Evolutionary conservation across 2,329 filamentous ascomycete genomes (phyloP), one percentile per base, ranked within the genome.

Genomic region (Penicillium sp.): DNA sequence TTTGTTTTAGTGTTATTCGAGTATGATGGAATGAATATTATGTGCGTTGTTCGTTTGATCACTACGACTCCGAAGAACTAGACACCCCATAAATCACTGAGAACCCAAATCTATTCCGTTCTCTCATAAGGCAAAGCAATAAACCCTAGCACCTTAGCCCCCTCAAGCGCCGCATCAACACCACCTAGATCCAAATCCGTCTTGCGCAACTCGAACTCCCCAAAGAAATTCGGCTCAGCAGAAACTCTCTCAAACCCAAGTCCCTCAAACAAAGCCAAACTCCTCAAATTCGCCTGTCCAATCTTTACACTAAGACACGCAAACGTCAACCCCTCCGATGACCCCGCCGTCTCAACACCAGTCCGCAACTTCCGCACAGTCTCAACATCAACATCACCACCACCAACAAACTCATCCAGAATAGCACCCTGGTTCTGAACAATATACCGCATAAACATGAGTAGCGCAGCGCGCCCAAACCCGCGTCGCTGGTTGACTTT

Each of bases 361-460:
- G 51, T 45, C 36, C 35, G 21, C 53, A 70, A 65, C 33, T 61
- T 58, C 43, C 57, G 47, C 35, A 62, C 55, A 19, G 45, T 52
- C 55, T 51, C 63, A 55, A 25, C 33, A 50, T 50, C 63, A 21
- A 39, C 45, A 42, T 25, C 55, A 58, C 55, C 64, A 43, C 59
- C 61, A 15, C 19, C 43, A 44, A 63, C 60, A 55, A 86, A 88
- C 72, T 89, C 86, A 0, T 62, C 64, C 53, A 91, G 59, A 8
- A 96, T 84, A 0, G 65, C 73, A 0, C 67, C 65, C 25, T 84
- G 71, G 53, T 89, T 79, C 1, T 70, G 70, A 5, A 79, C 64
- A 6, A 96, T 79, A 68, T 92, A 97, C 45, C 79, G 74, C 49
- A 97, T 68, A 55, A 97, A 89, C 0, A 85, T 77, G 3, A 85